Base-by-base conservation (phyloP, 208 protist species). In the Trypanosoma lewisi region DNA sequence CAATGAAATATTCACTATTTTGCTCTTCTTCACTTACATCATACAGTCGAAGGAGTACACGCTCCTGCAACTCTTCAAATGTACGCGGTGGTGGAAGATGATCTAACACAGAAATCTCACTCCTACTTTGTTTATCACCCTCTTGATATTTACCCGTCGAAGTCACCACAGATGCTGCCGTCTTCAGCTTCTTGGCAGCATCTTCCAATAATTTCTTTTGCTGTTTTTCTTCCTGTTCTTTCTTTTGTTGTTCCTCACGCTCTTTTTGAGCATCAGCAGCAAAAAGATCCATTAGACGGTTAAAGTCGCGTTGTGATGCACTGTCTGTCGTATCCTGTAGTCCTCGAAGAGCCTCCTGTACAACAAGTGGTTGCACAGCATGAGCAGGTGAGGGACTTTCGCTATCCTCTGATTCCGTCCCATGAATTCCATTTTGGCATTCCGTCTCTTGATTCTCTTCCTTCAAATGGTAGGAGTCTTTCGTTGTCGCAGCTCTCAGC, bases 11-110 rank as follows among this genome's bases (percentile, higher is more conserved):
- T 0, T 45, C 51, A 17, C 21, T 60, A 33, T 59, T 52, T 8
- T 78, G 42, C 3, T 54, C 54, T 11, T 73, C 39, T 9, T 63
- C 52, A 77, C 78, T 85, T 48, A 73, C 55, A 30, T 77, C 73
- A 57, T 89, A 94, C 23, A 94, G 60, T 57, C 78, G 68, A 19
- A 89, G 74, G 51, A 94, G 63, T n/a, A 76, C 76, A 0, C 75
- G 76, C 31, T 83, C 63, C 57, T 91, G 78, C 44, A 88, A 59
- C 4, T 87, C 73, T 7, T 75, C 49, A 51, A 94, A 91, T 16
- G 55, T 90, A n/a, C n/a, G n/a, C n/a, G 65, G 68, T 31, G 77
- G 75, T 7, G 70, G 67, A 27, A 12, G 31, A 33, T 54, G 67
- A 34, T 77, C 72, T 34, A 63, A 60, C 33, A 27, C 54, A 9